Evolutionary conservation across 192 early-diverging fungal species (phyloP).

Genomic region (Linnemannia elongata): DNA sequence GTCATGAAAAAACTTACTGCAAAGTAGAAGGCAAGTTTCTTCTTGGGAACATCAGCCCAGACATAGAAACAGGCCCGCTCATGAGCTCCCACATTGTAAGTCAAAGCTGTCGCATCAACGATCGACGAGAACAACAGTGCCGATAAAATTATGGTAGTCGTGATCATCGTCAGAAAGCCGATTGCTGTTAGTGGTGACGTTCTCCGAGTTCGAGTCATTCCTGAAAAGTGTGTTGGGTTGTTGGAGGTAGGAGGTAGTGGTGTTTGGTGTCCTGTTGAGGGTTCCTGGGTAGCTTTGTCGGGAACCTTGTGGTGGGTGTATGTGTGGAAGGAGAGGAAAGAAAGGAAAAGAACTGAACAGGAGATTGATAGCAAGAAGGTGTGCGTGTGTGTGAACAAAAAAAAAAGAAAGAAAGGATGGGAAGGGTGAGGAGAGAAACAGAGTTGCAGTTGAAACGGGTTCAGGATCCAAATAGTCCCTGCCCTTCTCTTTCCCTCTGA

Average conservation of each 20-base stretch:
- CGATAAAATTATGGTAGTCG: not conserved
- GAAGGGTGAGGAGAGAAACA: too few relatives aligned
- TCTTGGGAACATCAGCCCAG: conserved; percentile 78
- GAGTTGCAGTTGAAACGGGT: too few relatives aligned
- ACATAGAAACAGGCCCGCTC: conserved; percentile 95
- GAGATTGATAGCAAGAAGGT: not conserved
- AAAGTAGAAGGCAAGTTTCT: conserved; percentile 98
- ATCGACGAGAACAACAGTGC: not conserved
- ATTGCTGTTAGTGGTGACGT: not conserved
- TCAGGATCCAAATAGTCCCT: too few relatives aligned
- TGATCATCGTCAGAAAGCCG: not conserved
- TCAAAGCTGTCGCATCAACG: conserved; percentile 71
- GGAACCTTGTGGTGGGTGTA: not conserved
- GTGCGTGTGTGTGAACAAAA: not conserved
- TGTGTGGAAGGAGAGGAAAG: not conserved
- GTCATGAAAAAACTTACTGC: conserved; percentile 73
- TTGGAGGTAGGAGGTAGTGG: not conserved
- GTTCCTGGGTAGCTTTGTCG: not conserved
- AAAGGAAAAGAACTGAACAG: not conserved
- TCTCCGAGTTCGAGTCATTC: not conserved
- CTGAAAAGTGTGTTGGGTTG: not conserved
- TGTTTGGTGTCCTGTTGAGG: not conserved
- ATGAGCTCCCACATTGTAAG: conserved; percentile 89
- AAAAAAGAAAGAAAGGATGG: not conserved
- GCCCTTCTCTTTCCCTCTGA: not conserved